Evolutionary conservation across 73 alveolate species (phyloP).

Genomic region (Paramecium sexaurelia): DNA sequence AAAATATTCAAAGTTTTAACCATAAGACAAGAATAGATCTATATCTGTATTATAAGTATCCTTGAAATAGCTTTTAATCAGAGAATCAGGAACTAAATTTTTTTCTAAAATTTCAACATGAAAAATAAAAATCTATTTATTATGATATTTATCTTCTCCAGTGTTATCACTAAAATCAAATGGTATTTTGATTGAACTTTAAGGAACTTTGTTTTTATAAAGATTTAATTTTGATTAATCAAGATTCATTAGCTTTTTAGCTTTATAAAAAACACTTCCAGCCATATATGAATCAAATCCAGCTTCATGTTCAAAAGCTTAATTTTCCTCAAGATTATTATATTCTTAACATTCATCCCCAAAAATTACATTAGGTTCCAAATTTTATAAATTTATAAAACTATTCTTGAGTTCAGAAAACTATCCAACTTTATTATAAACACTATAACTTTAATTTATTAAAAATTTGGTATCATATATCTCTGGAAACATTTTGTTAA

Average conservation of each 20-base stretch:
- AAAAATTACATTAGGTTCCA: not conserved
- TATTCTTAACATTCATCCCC: not conserved
- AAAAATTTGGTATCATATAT: slow-evolving; percentile 45
- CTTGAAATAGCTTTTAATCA: not conserved
- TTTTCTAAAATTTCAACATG: not conserved
- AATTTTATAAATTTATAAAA: not conserved
- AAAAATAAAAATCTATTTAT: not conserved
- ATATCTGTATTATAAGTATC: not conserved
- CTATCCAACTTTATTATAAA: not conserved
- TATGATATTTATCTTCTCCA: not conserved
- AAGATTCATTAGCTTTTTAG: not conserved
- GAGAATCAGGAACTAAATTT: not conserved
- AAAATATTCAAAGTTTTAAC: slow-evolving; percentile 2
- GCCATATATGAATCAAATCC: slow-evolving; percentile 42
- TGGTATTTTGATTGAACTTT: not conserved
- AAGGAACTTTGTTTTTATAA: slow-evolving; percentile 8
- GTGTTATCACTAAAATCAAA: not conserved
- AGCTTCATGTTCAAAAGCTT: slow-evolving; percentile 21
- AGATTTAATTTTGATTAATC: not conserved
- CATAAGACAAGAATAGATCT: not conserved
- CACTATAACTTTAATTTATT: not conserved
- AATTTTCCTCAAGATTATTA: not conserved
- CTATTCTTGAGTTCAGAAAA: not conserved
- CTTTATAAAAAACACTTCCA: not conserved
- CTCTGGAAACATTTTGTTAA: not conserved